These are phyloP conservation scores for Diaporthe aspalathi DNA, from an alignment of 2,329 filamentous ascomycete genomes.

Conservation along the genomic window DNA sequence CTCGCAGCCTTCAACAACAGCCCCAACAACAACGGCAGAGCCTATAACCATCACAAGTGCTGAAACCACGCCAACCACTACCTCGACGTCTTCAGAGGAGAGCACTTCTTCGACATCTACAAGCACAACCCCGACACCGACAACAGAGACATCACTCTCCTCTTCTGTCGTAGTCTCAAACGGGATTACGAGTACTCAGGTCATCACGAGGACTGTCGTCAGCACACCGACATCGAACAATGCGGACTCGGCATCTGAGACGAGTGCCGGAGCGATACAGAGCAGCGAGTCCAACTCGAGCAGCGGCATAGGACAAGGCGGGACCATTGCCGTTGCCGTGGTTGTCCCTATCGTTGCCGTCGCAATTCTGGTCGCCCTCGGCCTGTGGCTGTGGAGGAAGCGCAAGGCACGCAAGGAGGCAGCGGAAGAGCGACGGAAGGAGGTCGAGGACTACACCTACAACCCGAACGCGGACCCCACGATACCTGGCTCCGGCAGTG, in stretches of 20 bases:
- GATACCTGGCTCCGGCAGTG: conserved; percentile 61
- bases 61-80: conserved; percentile 11
- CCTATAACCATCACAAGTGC: conserved; percentile 13
- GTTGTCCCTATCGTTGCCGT: conserved; percentile 93
- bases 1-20: conserved; percentile 7
- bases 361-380: conserved; percentile 79
- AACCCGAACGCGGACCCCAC: conserved; percentile 97
- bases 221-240: conserved; percentile 17
- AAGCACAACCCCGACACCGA: conserved; percentile 1
- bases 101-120: neutral
- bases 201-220: conserved; percentile 40
- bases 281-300: conserved; percentile 47
- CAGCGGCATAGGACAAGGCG: conserved; percentile 66
- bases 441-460: conserved; percentile 96
- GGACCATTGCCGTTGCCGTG: conserved; percentile 90
- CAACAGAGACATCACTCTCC: conserved; percentile 31
- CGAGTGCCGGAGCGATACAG: conserved; percentile 38
- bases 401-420: conserved; percentile 86
- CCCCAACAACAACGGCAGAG: conserved; percentile 13
- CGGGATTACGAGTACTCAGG: conserved; percentile 35
- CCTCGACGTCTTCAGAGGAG: conserved; percentile 5
- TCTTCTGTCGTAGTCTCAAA: conserved; percentile 23
- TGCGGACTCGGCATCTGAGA: conserved; percentile 25
- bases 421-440: conserved; percentile 90
- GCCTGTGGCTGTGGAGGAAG: conserved; percentile 87